A percentile compares a stretch with the other conserved stretches of the same genome.
These are phyloP conservation scores for Maudiozyma saulgeensis DNA, from an alignment of 805 yeast genomes.

Conservation along the genomic window DNA sequence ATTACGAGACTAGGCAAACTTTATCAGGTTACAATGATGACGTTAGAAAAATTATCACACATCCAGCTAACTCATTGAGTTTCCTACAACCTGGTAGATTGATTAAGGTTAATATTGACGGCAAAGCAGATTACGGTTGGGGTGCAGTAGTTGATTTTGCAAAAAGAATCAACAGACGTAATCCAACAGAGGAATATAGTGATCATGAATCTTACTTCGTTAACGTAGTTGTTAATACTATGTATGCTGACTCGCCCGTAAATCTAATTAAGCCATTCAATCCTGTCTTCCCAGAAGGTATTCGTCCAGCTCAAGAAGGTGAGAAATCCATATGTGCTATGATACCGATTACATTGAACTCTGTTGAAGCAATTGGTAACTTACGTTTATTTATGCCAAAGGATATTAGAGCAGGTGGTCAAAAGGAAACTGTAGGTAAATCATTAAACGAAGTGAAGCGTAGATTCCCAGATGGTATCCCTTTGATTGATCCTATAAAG, in stretches of 20 bases:
- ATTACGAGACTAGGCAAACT: constrained; percentile 71
- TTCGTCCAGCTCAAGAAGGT: constrained; percentile 68
- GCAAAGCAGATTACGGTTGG: constrained; percentile 81
- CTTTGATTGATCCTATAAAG: constrained; percentile 81
- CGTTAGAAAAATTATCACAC: constrained; percentile 72
- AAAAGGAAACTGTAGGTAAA: constrained; percentile 54
- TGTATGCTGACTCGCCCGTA: constrained; percentile 77
- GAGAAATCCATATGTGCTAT: constrained; percentile 67
- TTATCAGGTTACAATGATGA: constrained; percentile 64
- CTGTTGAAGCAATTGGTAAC: constrained; percentile 67
- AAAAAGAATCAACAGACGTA: constrained; percentile 59
- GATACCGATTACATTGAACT: constrained; percentile 75
- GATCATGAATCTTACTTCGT: constrained; percentile 89
- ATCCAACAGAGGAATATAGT: constrained; percentile 46
- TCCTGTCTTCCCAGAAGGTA: constrained; percentile 78
- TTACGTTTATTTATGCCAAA: constrained; percentile 73
- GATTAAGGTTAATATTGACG: constrained; percentile 49
- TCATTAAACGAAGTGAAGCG: constrained; percentile 71
- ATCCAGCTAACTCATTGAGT: constrained; percentile 78
- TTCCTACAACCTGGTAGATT: constrained; percentile 87
- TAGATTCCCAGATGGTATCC: constrained; percentile 84
- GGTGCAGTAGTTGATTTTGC: constrained; percentile 73
- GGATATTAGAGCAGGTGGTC: constrained; percentile 53
- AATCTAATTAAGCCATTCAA: constrained; percentile 68
- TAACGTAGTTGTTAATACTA: constrained; percentile 68